Percentiles rank a stretch among this genome's conserved stretches.
Conservation (phyloP, 2,329 filamentous ascomycete genomes). For the Coleophoma crateriformis region DNA sequence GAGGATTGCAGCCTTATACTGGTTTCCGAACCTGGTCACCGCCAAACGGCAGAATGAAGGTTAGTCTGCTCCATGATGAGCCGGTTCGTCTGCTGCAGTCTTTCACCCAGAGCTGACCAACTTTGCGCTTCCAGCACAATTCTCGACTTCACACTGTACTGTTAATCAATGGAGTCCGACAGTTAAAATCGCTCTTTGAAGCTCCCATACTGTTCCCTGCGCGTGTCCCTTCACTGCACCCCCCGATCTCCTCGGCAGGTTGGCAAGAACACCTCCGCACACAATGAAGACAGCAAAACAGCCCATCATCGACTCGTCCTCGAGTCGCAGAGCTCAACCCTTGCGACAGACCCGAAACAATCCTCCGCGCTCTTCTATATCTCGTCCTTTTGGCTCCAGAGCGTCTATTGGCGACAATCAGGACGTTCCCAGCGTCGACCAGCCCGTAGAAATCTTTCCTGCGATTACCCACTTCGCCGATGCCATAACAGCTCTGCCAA, state of each 20-base stretch:
- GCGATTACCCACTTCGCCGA: conserved; percentile 77
- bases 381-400: conserved; percentile 33
- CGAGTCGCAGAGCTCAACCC: conserved; percentile 56
- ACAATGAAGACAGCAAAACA: conserved; percentile 28
- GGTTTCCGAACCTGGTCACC: no score
- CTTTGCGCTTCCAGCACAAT: no score
- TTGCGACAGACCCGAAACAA: conserved; percentile 62
- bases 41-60: no score
- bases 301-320: conserved; percentile 23
- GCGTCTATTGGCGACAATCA: conserved; percentile 39
- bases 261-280: conserved; percentile 11
- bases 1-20: no score
- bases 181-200: conserved; percentile 7
- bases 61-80: no score
- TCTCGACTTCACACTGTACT: neutral
- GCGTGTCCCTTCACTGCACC: conserved; percentile 12
- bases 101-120: no score
- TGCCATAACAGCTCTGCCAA: conserved; percentile 84
- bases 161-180: conserved; percentile 13
- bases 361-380: conserved; percentile 49
- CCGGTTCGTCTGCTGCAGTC: no score
- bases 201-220: conserved; percentile 6
- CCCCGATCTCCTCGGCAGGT: conserved; percentile 6
- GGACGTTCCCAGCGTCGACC: conserved; percentile 45
- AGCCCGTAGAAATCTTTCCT: conserved; percentile 62